Base-by-base conservation (phyloP, 1,284 basidiomycete genomes). In the Amylostereum areolatum region DNA sequence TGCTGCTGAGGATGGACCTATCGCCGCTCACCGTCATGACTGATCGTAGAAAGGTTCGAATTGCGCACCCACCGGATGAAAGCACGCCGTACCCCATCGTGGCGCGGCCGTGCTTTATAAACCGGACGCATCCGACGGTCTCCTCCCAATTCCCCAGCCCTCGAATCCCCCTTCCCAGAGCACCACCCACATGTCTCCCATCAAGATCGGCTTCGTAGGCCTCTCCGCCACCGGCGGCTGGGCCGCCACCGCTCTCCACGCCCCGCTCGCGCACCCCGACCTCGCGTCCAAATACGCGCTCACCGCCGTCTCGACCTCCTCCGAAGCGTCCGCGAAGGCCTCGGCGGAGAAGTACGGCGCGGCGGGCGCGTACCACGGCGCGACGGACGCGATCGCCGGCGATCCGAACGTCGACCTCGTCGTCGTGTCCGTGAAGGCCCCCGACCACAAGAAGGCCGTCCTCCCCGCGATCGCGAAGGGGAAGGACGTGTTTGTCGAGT, bases 401-500 rank as follows among this genome's bases (percentile, higher is more conserved):
- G 66, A 71, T 48, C 59, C 62, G 3, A 62, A 69, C 30, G 60
- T 71, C 9, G 68, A 68, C 48, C 51, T 73, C 25, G 63, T 72
- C 34, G 65, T 59, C 1, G 62, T 72, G 7, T 45, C 64, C 5
- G 65, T 73, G 28, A 66, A 62, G 43, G 55, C 62, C 3, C 57
- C 59, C 4, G 29, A 50, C 1, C 69, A 70, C 52, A 59, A 57
- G 43, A 55, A 55, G 4, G 57, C 60, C 0, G 55, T 61, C 27
- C 33, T 62, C 35, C 64, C 65, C 12, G 66, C 60, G 1, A 64
- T 72, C 29, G 62, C 63, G 30, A 64, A 65, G 9, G 64, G 66
- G 12, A 72, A 72, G 55, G 55, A 63, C 48, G 45, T 71, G 33
- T 71, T 70, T 51, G 51, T 71, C 8, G 70, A 73, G 52, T 72